Evolutionary conservation across 139 green algal species (phyloP).

Genomic region (Chlamydomonas applanata): DNA sequence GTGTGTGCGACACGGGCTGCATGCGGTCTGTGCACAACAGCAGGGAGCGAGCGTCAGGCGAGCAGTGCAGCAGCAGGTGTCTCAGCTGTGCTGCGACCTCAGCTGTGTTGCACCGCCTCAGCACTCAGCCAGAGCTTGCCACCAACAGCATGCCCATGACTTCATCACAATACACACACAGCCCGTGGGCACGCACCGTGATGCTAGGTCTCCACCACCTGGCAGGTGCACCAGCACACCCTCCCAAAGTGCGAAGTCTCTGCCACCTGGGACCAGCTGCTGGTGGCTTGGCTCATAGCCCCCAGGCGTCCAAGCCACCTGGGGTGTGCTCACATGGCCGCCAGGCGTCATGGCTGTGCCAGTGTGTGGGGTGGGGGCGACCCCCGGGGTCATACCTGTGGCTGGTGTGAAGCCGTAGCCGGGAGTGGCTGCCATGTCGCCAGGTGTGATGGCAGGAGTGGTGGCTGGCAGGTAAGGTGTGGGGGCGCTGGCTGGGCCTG

Average conservation of each 20-base stretch:
- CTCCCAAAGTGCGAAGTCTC: not conserved
- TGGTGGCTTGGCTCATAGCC: not conserved
- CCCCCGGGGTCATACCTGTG: not conserved
- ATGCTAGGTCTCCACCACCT: not conserved
- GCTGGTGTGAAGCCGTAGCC: slow-evolving; percentile 12
- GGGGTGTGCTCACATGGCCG: not conserved
- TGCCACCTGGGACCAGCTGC: not conserved
- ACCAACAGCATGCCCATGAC: no score
- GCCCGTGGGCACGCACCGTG: not conserved
- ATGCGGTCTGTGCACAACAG: no score
- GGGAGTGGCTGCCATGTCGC: slow-evolving; percentile 28
- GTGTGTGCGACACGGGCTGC: no score
- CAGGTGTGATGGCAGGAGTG: slow-evolving; percentile 32
- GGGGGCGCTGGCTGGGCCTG: slow-evolving; percentile 16
- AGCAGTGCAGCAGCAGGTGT: no score
- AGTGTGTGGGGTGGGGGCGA: not conserved
- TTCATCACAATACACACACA: not conserved
- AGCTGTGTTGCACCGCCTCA: no score
- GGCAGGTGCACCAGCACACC: slow-evolving; percentile 10
- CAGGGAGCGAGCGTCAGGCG: no score
- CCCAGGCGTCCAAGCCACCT: not conserved
- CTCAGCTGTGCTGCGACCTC: no score
- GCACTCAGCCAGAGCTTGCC: no score
- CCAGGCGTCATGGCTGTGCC: not conserved
- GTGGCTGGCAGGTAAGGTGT: slow-evolving; percentile 32